These are phyloP conservation scores for Geotrichum phurueaensis DNA, from an alignment of 1,139 yeast species.

Conservation along the genomic window DNA sequence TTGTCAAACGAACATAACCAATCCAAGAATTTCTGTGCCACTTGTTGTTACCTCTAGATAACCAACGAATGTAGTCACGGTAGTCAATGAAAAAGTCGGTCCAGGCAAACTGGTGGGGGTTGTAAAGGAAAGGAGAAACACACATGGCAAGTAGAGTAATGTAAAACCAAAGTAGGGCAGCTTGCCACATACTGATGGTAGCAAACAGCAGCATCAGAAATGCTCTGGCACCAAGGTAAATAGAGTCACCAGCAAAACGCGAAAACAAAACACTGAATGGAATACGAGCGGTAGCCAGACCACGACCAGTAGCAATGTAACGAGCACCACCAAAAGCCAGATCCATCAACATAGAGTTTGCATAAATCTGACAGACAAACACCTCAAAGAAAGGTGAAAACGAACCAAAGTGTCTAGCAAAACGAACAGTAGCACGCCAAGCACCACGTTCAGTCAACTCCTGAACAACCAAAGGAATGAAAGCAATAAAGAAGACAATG, in stretches of 20 bases:
- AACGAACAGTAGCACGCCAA: slow-evolving; percentile 92
- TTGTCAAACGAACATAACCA: slow-evolving; percentile 89
- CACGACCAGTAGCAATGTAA: slow-evolving; percentile 98
- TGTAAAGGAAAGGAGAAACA: slow-evolving; percentile 90
- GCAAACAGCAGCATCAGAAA: slow-evolving; percentile 85
- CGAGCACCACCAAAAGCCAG: slow-evolving; percentile 99
- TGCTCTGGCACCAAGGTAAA: slow-evolving; percentile 92
- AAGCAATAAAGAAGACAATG: slow-evolving; percentile 96
- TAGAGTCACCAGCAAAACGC: slow-evolving; percentile 95
- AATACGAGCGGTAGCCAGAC: slow-evolving; percentile 97
- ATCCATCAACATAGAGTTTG: slow-evolving; percentile 85
- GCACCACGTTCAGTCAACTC: slow-evolving; percentile 96
- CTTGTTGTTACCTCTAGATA: slow-evolving; percentile 96
- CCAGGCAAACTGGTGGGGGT: slow-evolving; percentile 99
- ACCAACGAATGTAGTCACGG: slow-evolving; percentile 97
- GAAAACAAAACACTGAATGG: slow-evolving; percentile 94
- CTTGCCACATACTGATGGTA: slow-evolving; percentile 93
- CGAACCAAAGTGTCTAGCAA: slow-evolving; percentile 80
- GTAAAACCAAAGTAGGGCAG: slow-evolving; percentile 98
- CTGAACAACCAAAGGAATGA: slow-evolving; percentile 92
- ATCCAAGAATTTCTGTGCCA: slow-evolving; percentile 99
- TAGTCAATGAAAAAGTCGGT: slow-evolving; percentile 97
- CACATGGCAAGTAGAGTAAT: slow-evolving; percentile 85
- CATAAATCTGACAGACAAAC: slow-evolving; percentile 95
- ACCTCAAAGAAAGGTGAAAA: slow-evolving; percentile 97